A percentile compares a stretch with the other conserved stretches of the same genome.
Conservation (phyloP, 768 basidiomycete genomes). For the Megacollybia marginata region DNA sequence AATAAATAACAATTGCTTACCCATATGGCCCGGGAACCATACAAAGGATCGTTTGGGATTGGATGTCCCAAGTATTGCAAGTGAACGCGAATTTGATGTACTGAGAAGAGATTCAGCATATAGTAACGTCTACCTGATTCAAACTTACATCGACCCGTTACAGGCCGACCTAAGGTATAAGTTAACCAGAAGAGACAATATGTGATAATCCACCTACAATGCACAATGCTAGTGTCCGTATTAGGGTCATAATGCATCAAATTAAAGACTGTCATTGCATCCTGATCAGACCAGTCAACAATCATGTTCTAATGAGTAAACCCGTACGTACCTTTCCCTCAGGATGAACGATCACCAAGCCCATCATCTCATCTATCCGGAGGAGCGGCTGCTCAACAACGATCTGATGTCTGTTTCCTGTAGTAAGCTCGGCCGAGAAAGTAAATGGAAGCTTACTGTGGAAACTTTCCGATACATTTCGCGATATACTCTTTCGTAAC, state of each 20-base stretch:
- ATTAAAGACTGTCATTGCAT: slow-evolving; percentile 63
- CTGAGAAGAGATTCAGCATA: slow-evolving; percentile 29
- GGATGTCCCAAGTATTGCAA: slow-evolving; percentile 90
- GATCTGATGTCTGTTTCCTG: slow-evolving; percentile 55
- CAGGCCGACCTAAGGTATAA: slow-evolving; percentile 56
- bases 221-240: slow-evolving; percentile 80
- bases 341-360: slow-evolving; percentile 86
- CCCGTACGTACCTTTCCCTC: slow-evolving; percentile 70
- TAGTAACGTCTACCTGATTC: slow-evolving; percentile 2
- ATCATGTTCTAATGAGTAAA: background rate
- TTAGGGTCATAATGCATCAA: slow-evolving; percentile 71
- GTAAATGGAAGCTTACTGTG: slow-evolving; percentile 46
- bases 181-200: background rate
- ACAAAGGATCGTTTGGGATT: slow-evolving; percentile 93
- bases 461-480: slow-evolving; percentile 78
- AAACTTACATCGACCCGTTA: slow-evolving; percentile 84
- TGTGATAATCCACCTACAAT: slow-evolving; percentile 43
- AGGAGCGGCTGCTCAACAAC: slow-evolving; percentile 78
- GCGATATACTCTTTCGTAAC: slow-evolving; percentile 93
- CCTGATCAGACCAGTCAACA: slow-evolving; percentile 1
- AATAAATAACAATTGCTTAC: background rate
- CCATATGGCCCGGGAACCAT: slow-evolving; percentile 34
- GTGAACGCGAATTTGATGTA: slow-evolving; percentile 96
- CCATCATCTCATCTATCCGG: slow-evolving; percentile 96
- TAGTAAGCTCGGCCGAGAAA: background rate